phyloP scores from a whole-genome alignment of 352 stramenopile genomes.

The Pythium sp. region DNA sequence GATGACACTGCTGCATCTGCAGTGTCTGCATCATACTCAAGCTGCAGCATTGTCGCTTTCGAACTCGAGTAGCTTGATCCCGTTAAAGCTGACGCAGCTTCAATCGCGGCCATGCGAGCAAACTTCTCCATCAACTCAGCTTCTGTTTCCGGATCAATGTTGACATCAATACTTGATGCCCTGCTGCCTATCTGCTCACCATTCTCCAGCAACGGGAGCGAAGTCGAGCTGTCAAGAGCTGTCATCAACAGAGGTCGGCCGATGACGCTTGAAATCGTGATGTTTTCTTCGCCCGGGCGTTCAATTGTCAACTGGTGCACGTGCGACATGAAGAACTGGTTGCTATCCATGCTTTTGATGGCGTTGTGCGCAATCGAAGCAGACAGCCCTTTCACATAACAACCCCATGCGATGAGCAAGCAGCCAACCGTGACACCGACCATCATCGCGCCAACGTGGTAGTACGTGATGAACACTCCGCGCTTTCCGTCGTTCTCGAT shows the following conservation, averaged over 20 bases:
- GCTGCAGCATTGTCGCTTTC: constrained; percentile 33
- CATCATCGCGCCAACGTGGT: constrained; percentile 63
- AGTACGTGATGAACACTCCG: constrained; percentile 82
- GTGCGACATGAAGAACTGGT: constrained; percentile 63
- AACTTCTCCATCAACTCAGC: constrained; percentile 65
- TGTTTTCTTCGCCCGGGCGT: constrained; percentile 58
- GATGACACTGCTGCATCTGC: constrained; percentile 7
- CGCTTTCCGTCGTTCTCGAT: constrained; percentile 73
- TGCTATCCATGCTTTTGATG: constrained; percentile 60
- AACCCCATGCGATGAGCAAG: constrained; percentile 67
- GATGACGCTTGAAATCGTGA: constrained; percentile 79
- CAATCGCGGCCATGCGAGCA: constrained; percentile 47
- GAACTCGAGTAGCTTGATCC: constrained; percentile 17
- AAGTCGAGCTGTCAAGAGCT: constrained; percentile 23
- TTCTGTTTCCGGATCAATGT: constrained; percentile 44
- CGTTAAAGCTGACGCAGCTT: constrained; percentile 29
- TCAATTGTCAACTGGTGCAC: constrained; percentile 71
- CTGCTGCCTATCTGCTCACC: constrained; percentile 26
- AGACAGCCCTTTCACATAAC: constrained; percentile 71
- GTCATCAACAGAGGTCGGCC: constrained; percentile 57
- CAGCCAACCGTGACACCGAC: constrained; percentile 39
- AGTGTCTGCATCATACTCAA: constrained; percentile 36
- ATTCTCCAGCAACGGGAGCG: constrained; percentile 47
- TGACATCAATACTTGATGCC: constrained; percentile 28
- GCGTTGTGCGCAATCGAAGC: constrained; percentile 60